Evolutionary conservation across 1,139 yeast species (phyloP), one percentile per base, ranked within the genome.

Genomic region (Lodderomyces orthopsilosis): DNA sequence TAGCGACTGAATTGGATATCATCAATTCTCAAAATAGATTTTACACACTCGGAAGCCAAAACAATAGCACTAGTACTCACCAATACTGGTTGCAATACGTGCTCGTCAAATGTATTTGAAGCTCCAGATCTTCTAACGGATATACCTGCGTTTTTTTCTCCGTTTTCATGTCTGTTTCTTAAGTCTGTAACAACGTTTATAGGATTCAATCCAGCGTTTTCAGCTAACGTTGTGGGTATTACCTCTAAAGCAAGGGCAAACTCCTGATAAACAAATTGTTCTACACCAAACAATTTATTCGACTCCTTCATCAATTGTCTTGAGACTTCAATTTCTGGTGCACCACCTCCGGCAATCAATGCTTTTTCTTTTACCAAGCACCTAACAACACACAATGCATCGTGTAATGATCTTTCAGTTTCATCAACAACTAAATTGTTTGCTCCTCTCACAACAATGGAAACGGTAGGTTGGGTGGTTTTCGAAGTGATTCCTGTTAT

Each of bases 341-440:
- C 98, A 54, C 98, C 98, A 52, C 99, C 98, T 56, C 99, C 99
- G 12, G 98, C 97, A 67, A 93, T 89, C 59, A 93, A 74, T 2
- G 96, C 98, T 61, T 81, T 86, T 66, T 90, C 93, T 64, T 93
- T 91, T 35, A 94, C 98, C 46, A 93, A 74, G 71, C 98, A 93
- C 63, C 98, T 83, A 46, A 94, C 79, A 22, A 94, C 99, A 75
- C 99, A 93, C 47, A 93, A 77, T 1, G 98, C 98, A 66, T 93
- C 98, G 61, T 93, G 99, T 54, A 93, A 73, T 4, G 98, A 90
- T 65, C 98, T 84, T 64, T 94, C 99, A 37, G 98, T 83, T 70
- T 93, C 98, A 63, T 93, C 98, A 49, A 93, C 73, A 43, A 93
- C 84, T 67, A 90, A 78, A 50, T 77, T 77, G 65, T 93, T 93